Conservation (phyloP, 352 stramenopile genomes). For the Phytophthora ramorum region DNA sequence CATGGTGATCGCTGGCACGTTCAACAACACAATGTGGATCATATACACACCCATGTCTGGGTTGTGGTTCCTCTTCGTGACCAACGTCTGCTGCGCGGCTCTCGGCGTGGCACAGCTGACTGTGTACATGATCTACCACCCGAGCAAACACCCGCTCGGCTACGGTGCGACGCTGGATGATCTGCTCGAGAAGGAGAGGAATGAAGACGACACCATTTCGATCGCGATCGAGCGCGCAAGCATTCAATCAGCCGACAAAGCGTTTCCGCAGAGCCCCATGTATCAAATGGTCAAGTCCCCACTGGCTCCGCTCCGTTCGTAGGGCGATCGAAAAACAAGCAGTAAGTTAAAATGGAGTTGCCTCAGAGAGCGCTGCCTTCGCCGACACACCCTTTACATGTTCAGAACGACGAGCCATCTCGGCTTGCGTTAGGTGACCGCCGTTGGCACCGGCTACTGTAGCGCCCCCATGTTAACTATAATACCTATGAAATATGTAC, state of each 20-base stretch:
- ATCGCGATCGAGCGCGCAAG: conserved; percentile 30
- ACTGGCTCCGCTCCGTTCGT: conserved; percentile 25
- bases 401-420: conserved; percentile 1
- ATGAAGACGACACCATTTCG: conserved; percentile 18
- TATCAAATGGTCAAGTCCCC: conserved; percentile 41
- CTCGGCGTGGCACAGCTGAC: conserved; percentile 44
- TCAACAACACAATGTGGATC: conserved; percentile 70
- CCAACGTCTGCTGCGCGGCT: conserved; percentile 49
- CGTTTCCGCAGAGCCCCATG: conserved; percentile 23
- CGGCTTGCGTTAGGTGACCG: conserved; percentile 6
- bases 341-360: conserved; percentile 5
- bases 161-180: conserved; percentile 26
- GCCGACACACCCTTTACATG: conserved; percentile 8
- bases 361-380: conserved; percentile 7
- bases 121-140: conserved; percentile 60
- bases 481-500: neutral
- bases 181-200: conserved; percentile 35
- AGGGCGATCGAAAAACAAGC: neutral
- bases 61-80: conserved; percentile 64
- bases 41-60: conserved; percentile 46
- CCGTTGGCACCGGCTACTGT: neutral
- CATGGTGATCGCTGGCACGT: conserved; percentile 56
- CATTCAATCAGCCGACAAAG: conserved; percentile 19
- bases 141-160: conserved; percentile 48
- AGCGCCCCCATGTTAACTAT: no score